A percentile compares a stretch with the other conserved stretches of the same genome.
Conservation (phyloP, 2,329 filamentous ascomycete genomes). For the Chalaropsis thielavioides region DNA sequence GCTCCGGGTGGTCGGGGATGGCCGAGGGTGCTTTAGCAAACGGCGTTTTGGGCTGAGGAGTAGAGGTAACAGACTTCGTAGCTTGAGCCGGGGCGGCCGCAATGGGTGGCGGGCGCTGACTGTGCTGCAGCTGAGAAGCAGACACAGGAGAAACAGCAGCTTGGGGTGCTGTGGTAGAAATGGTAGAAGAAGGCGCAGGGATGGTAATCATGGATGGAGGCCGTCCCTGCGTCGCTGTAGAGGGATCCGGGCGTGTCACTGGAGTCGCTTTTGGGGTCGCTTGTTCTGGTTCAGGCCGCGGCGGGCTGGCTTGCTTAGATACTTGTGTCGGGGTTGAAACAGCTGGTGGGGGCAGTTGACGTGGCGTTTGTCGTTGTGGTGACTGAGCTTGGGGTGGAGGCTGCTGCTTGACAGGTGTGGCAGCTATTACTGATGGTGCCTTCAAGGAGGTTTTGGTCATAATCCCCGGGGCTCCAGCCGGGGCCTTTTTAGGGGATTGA, state of each 20-base stretch:
- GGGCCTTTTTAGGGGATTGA: not conserved
- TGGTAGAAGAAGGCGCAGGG: not conserved
- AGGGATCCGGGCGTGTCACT: not conserved
- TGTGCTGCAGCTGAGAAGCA: not conserved
- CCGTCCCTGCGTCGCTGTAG: not conserved
- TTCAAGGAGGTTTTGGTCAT: not conserved
- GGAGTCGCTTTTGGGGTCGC: not conserved
- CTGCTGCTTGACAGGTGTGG: not conserved
- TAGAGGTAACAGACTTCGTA: slow-evolving; percentile 4
- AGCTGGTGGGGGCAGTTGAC: not conserved
- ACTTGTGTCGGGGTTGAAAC: not conserved
- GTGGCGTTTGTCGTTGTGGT: not conserved
- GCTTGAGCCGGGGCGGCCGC: slow-evolving; percentile 1
- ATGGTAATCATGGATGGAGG: not conserved
- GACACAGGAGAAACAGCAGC: not conserved
- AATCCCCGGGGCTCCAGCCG: not conserved
- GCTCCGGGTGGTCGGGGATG: slow-evolving; percentile 9
- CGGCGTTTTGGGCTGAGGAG: slow-evolving; percentile 11
- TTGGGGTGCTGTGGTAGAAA: not conserved
- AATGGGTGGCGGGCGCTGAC: not conserved
- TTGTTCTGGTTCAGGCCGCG: not conserved
- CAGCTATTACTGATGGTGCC: not conserved
- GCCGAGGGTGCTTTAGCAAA: slow-evolving; percentile 9
- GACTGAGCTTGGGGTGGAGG: not conserved
- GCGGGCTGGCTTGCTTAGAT: not conserved